Conservation (phyloP, 306 rosid species). For the Lathyrus sativus region DNA sequence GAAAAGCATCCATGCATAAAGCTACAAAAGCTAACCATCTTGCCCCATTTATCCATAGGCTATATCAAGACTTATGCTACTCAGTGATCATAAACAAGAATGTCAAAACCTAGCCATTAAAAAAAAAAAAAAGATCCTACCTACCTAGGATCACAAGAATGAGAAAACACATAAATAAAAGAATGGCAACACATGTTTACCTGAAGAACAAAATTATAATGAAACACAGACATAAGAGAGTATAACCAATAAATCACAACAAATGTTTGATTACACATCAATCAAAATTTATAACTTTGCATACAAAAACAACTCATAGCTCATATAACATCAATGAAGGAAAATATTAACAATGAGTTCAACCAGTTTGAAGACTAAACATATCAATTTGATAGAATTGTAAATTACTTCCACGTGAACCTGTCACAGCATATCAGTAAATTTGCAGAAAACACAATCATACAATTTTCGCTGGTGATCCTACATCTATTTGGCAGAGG, state of each 20-base stretch:
- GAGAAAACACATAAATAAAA: background rate
- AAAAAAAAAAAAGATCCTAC: background rate
- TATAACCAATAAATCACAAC: background rate
- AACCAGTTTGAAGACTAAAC: background rate
- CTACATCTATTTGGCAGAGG: background rate
- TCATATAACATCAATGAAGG: background rate
- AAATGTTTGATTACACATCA: too few species aligned
- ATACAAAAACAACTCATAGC: background rate
- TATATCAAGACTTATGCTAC: background rate
- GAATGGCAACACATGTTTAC: background rate
- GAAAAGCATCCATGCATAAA: slow-evolving; percentile 10
- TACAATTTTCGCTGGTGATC: background rate
- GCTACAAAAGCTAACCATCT: slow-evolving; percentile 19
- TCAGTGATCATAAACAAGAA: background rate
- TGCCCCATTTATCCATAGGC: background rate
- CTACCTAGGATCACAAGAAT: background rate
- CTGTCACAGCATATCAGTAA: background rate
- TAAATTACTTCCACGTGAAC: background rate
- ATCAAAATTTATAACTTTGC: background rate
- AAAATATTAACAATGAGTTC: too few species aligned
- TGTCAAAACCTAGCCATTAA: background rate
- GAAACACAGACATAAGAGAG: background rate
- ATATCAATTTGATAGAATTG: too few species aligned
- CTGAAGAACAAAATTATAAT: background rate
- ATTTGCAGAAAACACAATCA: background rate